phyloP scores from a whole-genome alignment of 345 rosid genomes.

The Hibiscus tridactylites region DNA sequence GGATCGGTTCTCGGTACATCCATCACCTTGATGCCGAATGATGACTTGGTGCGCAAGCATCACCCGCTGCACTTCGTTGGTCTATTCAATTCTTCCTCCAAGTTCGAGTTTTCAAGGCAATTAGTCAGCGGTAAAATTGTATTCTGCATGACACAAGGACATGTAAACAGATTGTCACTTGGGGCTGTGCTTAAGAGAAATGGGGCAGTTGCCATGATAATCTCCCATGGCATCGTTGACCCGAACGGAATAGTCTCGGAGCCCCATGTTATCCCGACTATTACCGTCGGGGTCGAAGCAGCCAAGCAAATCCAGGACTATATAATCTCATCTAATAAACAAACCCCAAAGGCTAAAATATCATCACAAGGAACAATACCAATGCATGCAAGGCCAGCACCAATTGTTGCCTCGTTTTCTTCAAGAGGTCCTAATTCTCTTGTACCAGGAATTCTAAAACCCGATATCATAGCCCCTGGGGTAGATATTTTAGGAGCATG shows the following conservation, averaged over 20 bases:
- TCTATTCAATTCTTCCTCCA: not conserved
- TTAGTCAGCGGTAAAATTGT: not conserved
- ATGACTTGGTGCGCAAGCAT: not conserved
- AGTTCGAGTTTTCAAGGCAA: not conserved
- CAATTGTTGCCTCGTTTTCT: slow-evolving; percentile 45
- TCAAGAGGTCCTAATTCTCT: slow-evolving; percentile 51
- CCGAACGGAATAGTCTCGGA: slow-evolving; percentile 6
- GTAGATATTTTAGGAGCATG: slow-evolving; percentile 44
- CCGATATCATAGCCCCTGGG: slow-evolving; percentile 53
- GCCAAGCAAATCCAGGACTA: not conserved
- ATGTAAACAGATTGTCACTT: not conserved
- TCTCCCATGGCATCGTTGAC: not conserved
- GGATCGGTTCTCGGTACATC: not conserved
- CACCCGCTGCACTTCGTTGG: not conserved
- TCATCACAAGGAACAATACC: slow-evolving; percentile 10
- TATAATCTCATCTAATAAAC: not conserved
- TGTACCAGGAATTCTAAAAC: slow-evolving; percentile 41
- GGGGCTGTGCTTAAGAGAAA: not conserved
- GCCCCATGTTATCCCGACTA: slow-evolving; percentile 8
- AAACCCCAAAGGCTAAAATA: slow-evolving; percentile 1
- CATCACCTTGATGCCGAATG: not conserved
- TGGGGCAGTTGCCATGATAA: slow-evolving; percentile 11
- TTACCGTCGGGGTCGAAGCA: not conserved
- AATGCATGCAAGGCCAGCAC: slow-evolving; percentile 28
- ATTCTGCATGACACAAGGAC: not conserved